These are phyloP conservation scores for Solanum piurae DNA, from an alignment of 257 asterid species.

Conservation along the genomic window DNA sequence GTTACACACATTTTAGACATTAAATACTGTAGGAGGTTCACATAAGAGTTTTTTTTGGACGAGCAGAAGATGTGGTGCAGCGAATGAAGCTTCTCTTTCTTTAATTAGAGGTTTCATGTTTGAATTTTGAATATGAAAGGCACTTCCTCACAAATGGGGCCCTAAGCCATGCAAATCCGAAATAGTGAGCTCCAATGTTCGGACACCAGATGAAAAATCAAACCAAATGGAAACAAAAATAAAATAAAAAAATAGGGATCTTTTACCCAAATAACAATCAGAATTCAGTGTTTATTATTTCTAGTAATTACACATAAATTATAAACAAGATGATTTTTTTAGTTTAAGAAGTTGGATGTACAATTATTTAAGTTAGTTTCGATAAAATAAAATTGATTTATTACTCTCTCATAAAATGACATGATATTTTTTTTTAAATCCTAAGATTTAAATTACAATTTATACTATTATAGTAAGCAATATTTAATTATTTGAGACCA, in stretches of 20 bases:
- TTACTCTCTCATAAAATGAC: not conserved
- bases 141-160: accelerated
- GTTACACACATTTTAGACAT: not conserved
- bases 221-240: too few species aligned
- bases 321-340: not conserved
- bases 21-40: not conserved
- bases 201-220: too few species aligned
- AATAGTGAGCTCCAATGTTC: too few species aligned
- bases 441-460: too few species aligned
- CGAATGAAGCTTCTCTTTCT: too few species aligned
- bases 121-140: not conserved
- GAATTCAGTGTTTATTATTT: not conserved
- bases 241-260: not conserved
- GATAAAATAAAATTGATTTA: not conserved
- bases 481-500: not conserved
- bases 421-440: too few species aligned
- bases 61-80: too few species aligned
- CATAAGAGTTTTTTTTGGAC: not conserved
- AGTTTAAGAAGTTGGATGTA: not conserved
- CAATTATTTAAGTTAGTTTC: not conserved
- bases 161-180: too few species aligned
- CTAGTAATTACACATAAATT: not conserved
- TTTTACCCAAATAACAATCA: too few species aligned
- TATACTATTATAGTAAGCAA: not conserved
- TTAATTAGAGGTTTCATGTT: too few species aligned